A percentile compares a stretch with the other conserved stretches of the same genome.
Evolutionary conservation across 495 filamentous ascomycete genomes (phyloP).

Genomic region (Talaromyces adpressus): DNA sequence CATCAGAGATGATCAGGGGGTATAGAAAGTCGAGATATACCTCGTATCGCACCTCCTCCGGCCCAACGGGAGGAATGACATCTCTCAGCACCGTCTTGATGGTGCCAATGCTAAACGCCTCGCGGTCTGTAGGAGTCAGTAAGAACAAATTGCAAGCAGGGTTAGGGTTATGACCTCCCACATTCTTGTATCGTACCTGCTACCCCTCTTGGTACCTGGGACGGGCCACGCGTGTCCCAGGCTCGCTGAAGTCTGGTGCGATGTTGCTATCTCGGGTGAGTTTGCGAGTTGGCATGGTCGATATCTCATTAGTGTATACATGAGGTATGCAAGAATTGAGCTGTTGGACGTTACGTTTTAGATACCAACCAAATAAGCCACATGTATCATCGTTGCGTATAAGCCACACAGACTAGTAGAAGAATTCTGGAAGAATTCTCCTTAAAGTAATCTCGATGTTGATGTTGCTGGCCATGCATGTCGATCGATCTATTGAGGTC

Average conservation of each 20-base stretch:
- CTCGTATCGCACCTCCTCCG: background rate
- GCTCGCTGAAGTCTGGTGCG: slow-evolving; percentile 54
- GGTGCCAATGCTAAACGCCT: background rate
- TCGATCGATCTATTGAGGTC: too few species aligned
- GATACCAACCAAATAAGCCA: background rate
- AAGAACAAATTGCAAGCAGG: too few species aligned
- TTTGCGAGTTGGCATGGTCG: background rate
- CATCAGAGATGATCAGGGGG: background rate
- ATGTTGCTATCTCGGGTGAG: background rate
- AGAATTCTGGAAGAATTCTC: too few species aligned
- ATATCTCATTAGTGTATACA: background rate
- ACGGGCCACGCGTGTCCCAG: slow-evolving; percentile 90
- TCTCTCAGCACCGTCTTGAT: background rate
- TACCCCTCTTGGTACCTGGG: slow-evolving; percentile 67
- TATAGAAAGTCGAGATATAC: background rate
- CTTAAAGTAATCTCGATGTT: too few species aligned
- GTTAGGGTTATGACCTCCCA: background rate
- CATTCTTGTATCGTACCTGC: background rate
- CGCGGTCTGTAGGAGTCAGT: background rate
- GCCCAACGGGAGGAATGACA: background rate
- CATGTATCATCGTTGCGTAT: background rate
- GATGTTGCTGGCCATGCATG: too few species aligned
- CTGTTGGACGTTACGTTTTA: too few species aligned
- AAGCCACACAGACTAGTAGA: too few species aligned
- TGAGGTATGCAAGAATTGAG: too few species aligned